These are phyloP conservation scores for Botrytis tulipae DNA, from an alignment of 2,329 filamentous ascomycete genomes.

Conservation along the genomic window DNA sequence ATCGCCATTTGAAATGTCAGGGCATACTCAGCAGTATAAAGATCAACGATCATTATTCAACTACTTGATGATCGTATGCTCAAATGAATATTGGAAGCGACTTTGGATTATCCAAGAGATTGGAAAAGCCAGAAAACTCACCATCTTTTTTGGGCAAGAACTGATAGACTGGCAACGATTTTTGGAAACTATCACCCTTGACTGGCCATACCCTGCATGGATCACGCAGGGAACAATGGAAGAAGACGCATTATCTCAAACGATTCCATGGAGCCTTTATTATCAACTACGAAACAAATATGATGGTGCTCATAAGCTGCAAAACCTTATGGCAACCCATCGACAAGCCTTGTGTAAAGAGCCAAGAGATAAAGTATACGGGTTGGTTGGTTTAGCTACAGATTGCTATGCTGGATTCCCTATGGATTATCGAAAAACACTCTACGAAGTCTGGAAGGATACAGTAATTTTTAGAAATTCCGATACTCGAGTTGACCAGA, in stretches of 20 bases:
- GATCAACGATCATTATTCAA: background rate
- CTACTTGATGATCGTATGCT: constrained; percentile 21
- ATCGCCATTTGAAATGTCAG: background rate
- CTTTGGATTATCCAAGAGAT: constrained; percentile 39
- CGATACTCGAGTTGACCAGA: background rate
- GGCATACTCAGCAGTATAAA: background rate
- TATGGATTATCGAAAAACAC: constrained; percentile 35
- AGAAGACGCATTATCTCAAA: background rate
- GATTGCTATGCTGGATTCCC: constrained; percentile 33
- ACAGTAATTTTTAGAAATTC: constrained; percentile 33
- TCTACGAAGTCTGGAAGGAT: constrained; percentile 36
- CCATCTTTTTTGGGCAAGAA: constrained; percentile 31
- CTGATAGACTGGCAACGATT: constrained; percentile 20
- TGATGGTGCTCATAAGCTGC: constrained; percentile 24
- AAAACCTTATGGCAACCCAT: constrained; percentile 32
- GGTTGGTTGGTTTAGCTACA: constrained; percentile 35
- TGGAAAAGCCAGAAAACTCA: constrained; percentile 28
- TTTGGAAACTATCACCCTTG: background rate
- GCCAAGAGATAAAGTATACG: constrained; percentile 38
- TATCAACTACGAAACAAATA: constrained; percentile 25
- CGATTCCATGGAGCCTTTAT: constrained; percentile 28
- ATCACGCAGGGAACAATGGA: background rate
- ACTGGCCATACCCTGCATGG: background rate
- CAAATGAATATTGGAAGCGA: constrained; percentile 28
- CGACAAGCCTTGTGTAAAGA: constrained; percentile 34